A percentile compares a stretch with the other conserved stretches of the same genome.
These are phyloP conservation scores for Metschnikowia lunata DNA, from an alignment of 805 yeast genomes.

Conservation along the genomic window DNA sequence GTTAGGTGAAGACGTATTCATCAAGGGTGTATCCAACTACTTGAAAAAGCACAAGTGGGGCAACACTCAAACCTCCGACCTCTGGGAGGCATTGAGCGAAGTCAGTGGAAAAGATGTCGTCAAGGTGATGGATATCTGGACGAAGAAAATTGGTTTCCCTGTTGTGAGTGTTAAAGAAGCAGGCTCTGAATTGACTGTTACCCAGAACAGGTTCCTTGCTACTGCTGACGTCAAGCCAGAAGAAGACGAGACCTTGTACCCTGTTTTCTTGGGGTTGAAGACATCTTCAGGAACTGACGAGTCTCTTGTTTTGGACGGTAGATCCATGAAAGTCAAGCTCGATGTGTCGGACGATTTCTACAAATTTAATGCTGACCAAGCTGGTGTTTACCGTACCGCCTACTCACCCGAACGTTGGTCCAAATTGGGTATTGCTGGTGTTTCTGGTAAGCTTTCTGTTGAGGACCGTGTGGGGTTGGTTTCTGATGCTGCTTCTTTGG, in stretches of 20 bases:
- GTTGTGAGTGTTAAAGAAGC: constrained; percentile 54
- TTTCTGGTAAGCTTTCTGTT: constrained; percentile 55
- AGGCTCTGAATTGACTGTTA: constrained; percentile 47
- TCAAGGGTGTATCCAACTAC: constrained; percentile 75
- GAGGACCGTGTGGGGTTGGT: constrained; percentile 78
- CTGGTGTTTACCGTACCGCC: constrained; percentile 72
- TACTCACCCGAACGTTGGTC: constrained; percentile 67
- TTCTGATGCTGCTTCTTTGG: constrained; percentile 72
- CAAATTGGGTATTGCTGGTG: constrained; percentile 60
- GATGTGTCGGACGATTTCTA: constrained; percentile 44
- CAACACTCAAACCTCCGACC: constrained; percentile 70
- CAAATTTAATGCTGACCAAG: constrained; percentile 69
- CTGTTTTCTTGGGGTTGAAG: constrained; percentile 64
- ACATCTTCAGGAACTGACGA: constrained; percentile 59
- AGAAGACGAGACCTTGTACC: constrained; percentile 66
- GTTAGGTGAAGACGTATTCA: constrained; percentile 73
- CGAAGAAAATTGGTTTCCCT: constrained; percentile 74
- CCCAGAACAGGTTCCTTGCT: constrained; percentile 70
- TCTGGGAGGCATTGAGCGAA: constrained; percentile 69
- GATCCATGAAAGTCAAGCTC: constrained; percentile 41
- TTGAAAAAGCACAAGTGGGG: constrained; percentile 73
- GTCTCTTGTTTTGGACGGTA: constrained; percentile 46
- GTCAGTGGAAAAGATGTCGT: constrained; percentile 72
- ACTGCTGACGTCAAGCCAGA: constrained; percentile 75
- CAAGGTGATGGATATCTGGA: constrained; percentile 75